These are phyloP conservation scores for Pichia californica DNA, from an alignment of 805 yeast species.

Conservation along the genomic window DNA sequence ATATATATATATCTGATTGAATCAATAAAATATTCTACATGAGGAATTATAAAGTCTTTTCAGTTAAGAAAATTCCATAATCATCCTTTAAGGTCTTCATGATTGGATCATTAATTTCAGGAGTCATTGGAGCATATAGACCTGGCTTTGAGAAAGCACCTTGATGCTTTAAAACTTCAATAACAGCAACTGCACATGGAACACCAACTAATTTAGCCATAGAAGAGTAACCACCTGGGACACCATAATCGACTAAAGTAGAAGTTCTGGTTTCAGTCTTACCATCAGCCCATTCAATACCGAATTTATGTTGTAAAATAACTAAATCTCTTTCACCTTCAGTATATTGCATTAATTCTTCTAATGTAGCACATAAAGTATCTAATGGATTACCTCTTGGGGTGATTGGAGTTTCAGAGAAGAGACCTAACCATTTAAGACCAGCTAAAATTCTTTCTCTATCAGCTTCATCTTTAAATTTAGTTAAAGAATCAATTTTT, in stretches of 20 bases:
- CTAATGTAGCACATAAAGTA: conserved; percentile 93
- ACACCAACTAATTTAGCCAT: conserved; percentile 99
- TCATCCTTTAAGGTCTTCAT: conserved; percentile 87
- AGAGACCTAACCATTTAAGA: conserved; percentile 88
- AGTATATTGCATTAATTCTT: conserved; percentile 92
- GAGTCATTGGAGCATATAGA: conserved; percentile 85
- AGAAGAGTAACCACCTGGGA: conserved; percentile 87
- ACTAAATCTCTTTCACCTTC: conserved; percentile 94
- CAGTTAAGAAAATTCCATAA: conserved; percentile 80
- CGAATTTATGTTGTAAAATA: conserved; percentile 94
- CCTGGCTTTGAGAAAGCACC: conserved; percentile 78
- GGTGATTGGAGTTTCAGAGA: conserved; percentile 65
- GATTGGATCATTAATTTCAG: conserved; percentile 85
- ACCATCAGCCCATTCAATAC: conserved; percentile 95
- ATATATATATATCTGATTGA: too few relatives aligned
- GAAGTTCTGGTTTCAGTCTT: conserved; percentile 87
- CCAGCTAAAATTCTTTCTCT: conserved; percentile 85
- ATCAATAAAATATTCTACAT: too few relatives aligned
- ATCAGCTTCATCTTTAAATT: conserved; percentile 74
- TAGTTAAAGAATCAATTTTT: conserved; percentile 70
- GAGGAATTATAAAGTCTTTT: conserved; percentile 56
- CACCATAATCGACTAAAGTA: conserved; percentile 91
- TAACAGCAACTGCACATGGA: conserved; percentile 94
- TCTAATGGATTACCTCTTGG: conserved; percentile 95
- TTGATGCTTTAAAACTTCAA: conserved; percentile 59